Base-by-base conservation (phyloP, 106 monocot genomes). In the Vanilla planifolia region DNA sequence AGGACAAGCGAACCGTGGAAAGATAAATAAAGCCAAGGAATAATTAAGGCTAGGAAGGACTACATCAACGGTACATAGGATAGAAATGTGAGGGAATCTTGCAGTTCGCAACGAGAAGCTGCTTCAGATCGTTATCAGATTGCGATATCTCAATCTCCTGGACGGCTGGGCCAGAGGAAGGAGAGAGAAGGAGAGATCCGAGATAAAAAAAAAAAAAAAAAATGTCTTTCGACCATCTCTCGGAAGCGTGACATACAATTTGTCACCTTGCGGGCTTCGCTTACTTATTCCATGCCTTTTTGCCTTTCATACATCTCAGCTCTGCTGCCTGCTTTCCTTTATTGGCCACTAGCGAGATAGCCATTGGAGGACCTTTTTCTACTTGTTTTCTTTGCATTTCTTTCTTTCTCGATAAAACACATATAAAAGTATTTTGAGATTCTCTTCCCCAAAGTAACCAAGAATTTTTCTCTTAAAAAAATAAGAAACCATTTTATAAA, bases 131-230 rank as follows among this genome's bases (percentile, higher is more conserved):
- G 50, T 50, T 26, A 50, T 26, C 50, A 50, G 50, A 50, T 50
- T 26, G 21, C 9, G 50, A 50, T 50, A 50, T 50, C 50, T 50
- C 50, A 50, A 48, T 50, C 50, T 50, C 25, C 50, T 50, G 50
- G 50, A 26, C 50, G 25, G 26, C 25, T 10, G 25, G 6, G 26
- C 8, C 23, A 24, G 24, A 26, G 26, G 50, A 27, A 13, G 13
- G 10, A 25, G 25, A 50, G 50, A 50, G 50, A 50, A 8, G 21
- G 25, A 50, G 50, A 50, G 50, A 50, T 50, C 24, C 50, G 50
- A 50, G 50, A 50, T 50, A 50, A 50, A 24, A 50, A 50, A 50
- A 50, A 50, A 26, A 50, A 24, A 50, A 50, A 24, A 50, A 50
- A 50, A 50, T 50, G 25, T 50, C 50, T 50, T 50, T 50, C 50